phyloP scores from a whole-genome alignment of 2,329 filamentous ascomycete species.

The Beauveria rudraprayagi region DNA sequence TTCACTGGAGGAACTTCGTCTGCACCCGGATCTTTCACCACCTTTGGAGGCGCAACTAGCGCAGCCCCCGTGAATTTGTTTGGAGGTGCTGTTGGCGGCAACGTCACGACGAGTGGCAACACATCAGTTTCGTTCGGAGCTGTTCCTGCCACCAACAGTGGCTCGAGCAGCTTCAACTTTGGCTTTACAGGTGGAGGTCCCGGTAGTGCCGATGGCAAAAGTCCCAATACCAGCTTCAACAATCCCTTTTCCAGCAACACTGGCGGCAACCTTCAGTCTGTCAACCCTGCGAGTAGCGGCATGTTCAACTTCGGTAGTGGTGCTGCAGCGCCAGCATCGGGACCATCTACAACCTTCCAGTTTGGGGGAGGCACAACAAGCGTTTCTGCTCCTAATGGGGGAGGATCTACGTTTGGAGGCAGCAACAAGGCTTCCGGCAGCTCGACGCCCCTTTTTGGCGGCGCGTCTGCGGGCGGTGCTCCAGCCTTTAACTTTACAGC shows the following conservation, averaged over 20 bases:
- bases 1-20: conserved; percentile 19
- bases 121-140: conserved; percentile 31
- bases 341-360: conserved; percentile 27
- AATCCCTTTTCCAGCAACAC: conserved; percentile 31
- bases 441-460: conserved; percentile 24
- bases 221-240: conserved; percentile 25
- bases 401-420: conserved; percentile 21
- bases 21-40: conserved; percentile 25
- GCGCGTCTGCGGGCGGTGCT: conserved; percentile 22
- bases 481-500: conserved; percentile 34
- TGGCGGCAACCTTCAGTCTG: conserved; percentile 17
- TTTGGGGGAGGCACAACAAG: conserved; percentile 24
- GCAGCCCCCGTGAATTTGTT: conserved; percentile 32
- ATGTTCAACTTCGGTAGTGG: conserved; percentile 32
- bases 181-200: conserved; percentile 22
- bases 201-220: conserved; percentile 12
- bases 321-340: conserved; percentile 21
- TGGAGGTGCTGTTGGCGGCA: conserved; percentile 20
- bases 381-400: conserved; percentile 17
- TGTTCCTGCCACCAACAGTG: conserved; percentile 17
- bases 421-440: conserved; percentile 16
- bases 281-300: conserved; percentile 20
- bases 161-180: conserved; percentile 21
- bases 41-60: conserved; percentile 21
- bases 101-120: conserved; percentile 16